A percentile compares a stretch with the other conserved stretches of the same genome.
Conservation (phyloP, 73 alveolate genomes). For the Blepharisma japonicum region DNA sequence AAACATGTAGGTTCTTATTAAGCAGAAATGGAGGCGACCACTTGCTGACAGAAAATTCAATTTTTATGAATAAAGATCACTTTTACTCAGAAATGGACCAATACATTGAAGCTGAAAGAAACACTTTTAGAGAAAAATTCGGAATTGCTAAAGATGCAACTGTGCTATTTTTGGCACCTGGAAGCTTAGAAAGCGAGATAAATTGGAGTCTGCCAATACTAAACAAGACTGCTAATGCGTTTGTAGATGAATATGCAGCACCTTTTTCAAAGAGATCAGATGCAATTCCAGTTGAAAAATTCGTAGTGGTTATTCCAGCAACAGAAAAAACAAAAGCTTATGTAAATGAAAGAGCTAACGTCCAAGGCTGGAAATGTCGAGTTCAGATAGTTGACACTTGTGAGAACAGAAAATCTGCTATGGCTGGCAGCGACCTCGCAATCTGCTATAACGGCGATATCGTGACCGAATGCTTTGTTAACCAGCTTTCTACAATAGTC, state of each 20-base stretch:
- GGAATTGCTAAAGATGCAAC: slow-evolving; percentile 23
- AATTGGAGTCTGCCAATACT: slow-evolving; percentile 10
- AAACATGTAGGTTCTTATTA: slow-evolving; percentile 17
- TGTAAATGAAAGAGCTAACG: not conserved
- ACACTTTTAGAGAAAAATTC: slow-evolving; percentile 9
- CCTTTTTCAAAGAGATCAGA: not conserved
- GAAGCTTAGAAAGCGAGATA: slow-evolving; percentile 8
- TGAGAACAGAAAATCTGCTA: slow-evolving; percentile 15
- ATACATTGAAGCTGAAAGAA: slow-evolving; percentile 26
- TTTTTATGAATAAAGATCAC: not conserved
- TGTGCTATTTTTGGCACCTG: slow-evolving; percentile 28
- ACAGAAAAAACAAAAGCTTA: not conserved
- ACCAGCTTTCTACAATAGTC: slow-evolving; percentile 28
- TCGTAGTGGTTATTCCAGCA: slow-evolving; percentile 5
- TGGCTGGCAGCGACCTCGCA: slow-evolving; percentile 29
- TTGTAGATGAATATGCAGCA: not conserved
- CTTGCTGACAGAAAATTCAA: slow-evolving; percentile 2
- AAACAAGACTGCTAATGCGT: slow-evolving; percentile 11
- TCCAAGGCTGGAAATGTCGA: slow-evolving; percentile 15
- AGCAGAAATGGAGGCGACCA: slow-evolving; percentile 31
- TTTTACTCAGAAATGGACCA: slow-evolving; percentile 32
- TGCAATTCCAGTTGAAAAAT: not conserved
- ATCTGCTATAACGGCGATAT: slow-evolving; percentile 26
- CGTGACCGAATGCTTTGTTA: slow-evolving; percentile 10
- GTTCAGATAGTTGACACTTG: not conserved